A percentile compares a stretch with the other conserved stretches of the same genome.
Conservation (phyloP, 2,329 filamentous ascomycete species). For the Neocucurbitaria cava region DNA sequence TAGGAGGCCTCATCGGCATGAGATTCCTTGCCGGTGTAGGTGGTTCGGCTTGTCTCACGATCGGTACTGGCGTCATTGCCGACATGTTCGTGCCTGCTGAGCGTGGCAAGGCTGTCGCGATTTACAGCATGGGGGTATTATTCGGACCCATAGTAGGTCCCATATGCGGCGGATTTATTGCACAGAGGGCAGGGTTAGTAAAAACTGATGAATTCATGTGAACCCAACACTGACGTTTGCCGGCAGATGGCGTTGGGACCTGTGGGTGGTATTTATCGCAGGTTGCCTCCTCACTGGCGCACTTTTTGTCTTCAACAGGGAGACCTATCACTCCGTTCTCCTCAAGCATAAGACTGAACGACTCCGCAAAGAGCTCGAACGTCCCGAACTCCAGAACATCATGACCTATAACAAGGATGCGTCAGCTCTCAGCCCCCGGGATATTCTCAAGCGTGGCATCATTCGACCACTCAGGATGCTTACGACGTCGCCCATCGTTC, state of each 20-base stretch:
- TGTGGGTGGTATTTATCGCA: slow-evolving; percentile 44
- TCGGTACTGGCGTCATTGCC: slow-evolving; percentile 45
- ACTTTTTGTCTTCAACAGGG: slow-evolving; percentile 51
- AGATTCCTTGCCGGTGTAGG: slow-evolving; percentile 26
- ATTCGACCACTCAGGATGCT: slow-evolving; percentile 45
- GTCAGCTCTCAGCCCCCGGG: slow-evolving; percentile 13
- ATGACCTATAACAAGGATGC: slow-evolving; percentile 42
- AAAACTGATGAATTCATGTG: neutral
- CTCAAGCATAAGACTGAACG: slow-evolving; percentile 66
- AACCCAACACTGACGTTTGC: neutral
- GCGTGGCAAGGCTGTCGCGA: slow-evolving; percentile 41
- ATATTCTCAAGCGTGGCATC: slow-evolving; percentile 44
- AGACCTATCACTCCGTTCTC: slow-evolving; percentile 58
- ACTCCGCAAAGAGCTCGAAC: slow-evolving; percentile 51
- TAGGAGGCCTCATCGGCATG: slow-evolving; percentile 42
- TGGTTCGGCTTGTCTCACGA: slow-evolving; percentile 42
- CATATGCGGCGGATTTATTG: slow-evolving; percentile 47
- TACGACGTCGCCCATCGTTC: slow-evolving; percentile 40
- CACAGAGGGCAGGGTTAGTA: slow-evolving; percentile 27
- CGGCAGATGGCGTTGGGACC: slow-evolving; percentile 44
- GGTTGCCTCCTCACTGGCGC: slow-evolving; percentile 29
- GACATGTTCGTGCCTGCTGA: slow-evolving; percentile 43
- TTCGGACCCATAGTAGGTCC: slow-evolving; percentile 45
- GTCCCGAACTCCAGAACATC: slow-evolving; percentile 56
- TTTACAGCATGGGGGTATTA: slow-evolving; percentile 39